phyloP scores from a whole-genome alignment of 2,329 filamentous ascomycete species.

The Domatiomyces catenatus region DNA sequence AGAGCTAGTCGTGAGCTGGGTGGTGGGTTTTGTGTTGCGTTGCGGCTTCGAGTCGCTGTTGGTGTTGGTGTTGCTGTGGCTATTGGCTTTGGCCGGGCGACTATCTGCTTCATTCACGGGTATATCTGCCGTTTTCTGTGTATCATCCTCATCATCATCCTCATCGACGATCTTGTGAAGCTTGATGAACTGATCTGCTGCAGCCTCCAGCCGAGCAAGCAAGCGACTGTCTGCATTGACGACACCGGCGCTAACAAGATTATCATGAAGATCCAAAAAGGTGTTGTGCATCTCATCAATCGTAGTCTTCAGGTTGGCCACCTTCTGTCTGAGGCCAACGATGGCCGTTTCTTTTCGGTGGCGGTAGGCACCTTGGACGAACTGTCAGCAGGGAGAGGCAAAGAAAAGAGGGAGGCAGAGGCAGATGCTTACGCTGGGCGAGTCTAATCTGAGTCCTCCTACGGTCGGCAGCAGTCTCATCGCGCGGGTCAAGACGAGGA shows the following conservation, averaged over 20 bases:
- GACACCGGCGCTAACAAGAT: constrained; percentile 28
- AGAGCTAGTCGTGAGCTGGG: constrained; percentile 1
- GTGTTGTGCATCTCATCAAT: constrained; percentile 60
- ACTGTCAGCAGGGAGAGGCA: neutral
- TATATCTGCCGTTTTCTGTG: neutral
- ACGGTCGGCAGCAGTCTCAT: constrained; percentile 65
- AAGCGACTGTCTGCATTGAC: constrained; percentile 8
- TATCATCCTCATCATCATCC: constrained; percentile 14
- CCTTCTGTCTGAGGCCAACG: constrained; percentile 52
- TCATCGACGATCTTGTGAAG: constrained; percentile 8
- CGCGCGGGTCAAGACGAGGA: constrained; percentile 59
- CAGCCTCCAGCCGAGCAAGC: constrained; percentile 8
- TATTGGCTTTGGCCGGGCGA: neutral
- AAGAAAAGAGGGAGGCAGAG: neutral
- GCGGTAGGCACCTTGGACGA: constrained; percentile 49
- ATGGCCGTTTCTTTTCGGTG: constrained; percentile 74
- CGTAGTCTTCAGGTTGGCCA: constrained; percentile 50
- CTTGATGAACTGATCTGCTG: constrained; percentile 9
- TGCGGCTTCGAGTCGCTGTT: neutral
- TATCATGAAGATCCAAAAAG: constrained; percentile 53
- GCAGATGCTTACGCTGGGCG: constrained; percentile 41
- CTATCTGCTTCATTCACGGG: neutral
- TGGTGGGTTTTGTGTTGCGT: constrained; percentile 1
- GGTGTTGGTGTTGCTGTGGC: too few relatives aligned
- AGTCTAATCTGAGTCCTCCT: constrained; percentile 75